Evolutionary conservation across 306 rosid species (phyloP).

Genomic region (Prunus mume): DNA sequence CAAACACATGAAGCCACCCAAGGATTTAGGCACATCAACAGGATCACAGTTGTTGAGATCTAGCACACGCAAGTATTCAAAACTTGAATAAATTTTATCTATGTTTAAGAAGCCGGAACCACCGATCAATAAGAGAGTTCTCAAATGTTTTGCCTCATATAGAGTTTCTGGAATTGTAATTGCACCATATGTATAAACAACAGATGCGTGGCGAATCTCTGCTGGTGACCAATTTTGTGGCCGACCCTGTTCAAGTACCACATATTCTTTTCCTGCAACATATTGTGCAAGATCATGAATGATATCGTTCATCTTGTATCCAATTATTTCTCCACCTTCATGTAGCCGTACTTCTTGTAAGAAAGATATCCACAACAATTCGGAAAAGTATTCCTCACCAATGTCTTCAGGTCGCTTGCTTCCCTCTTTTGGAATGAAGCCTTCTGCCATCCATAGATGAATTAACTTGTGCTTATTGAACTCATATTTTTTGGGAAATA

Average conservation of each 20-base stretch:
- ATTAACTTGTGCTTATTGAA: constrained; percentile 1
- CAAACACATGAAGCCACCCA: constrained; percentile 3
- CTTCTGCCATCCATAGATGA: constrained; percentile 21
- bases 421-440: neutral
- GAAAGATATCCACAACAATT: constrained; percentile 13
- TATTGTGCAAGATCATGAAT: constrained; percentile 12
- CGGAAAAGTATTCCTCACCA: constrained; percentile 1
- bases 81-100: neutral
- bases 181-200: neutral
- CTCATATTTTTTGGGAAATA: constrained; percentile 7
- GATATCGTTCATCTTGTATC: constrained; percentile 15
- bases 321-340: neutral
- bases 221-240: neutral
- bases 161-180: neutral
- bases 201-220: neutral
- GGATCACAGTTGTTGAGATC: neutral
- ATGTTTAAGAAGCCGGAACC: neutral
- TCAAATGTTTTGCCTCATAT: neutral
- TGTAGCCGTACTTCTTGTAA: neutral
- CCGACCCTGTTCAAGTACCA: neutral
- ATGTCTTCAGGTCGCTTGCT: constrained; percentile 11
- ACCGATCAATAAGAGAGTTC: constrained; percentile 8
- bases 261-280: neutral
- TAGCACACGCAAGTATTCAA: neutral
- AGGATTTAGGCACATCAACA: neutral